Conservation (phyloP, 257 asterid genomes). For the Nicotiana knightiana region DNA sequence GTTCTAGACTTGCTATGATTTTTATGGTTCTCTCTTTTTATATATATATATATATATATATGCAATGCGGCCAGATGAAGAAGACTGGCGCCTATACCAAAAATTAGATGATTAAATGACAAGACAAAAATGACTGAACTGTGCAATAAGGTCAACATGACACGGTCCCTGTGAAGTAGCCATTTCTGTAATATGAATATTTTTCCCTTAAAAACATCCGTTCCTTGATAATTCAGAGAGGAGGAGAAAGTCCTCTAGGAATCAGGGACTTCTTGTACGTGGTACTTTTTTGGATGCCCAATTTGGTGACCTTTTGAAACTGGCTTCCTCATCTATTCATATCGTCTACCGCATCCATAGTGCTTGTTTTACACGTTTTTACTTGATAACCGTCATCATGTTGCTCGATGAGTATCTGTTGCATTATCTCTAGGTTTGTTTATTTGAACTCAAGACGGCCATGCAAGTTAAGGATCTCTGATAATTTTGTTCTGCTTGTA, state of each 20-base stretch:
- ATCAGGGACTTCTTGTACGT: background rate
- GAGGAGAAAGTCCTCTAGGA: background rate
- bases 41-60: background rate
- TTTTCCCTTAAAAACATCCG: background rate
- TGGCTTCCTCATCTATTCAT: background rate
- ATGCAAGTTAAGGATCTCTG: background rate
- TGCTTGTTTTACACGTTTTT: background rate
- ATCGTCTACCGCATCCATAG: background rate
- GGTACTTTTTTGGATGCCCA: background rate
- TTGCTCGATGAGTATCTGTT: too few relatives aligned
- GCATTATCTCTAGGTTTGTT: background rate
- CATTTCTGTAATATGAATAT: background rate
- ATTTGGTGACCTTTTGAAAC: background rate
- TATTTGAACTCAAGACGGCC: background rate
- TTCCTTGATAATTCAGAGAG: background rate
- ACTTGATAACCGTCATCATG: too few relatives aligned
- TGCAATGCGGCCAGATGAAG: background rate
- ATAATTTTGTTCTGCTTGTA: background rate
- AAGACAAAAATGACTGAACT: background rate
- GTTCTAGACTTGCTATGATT: slow-evolving; percentile 1
- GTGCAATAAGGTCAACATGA: background rate
- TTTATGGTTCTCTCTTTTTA: background rate
- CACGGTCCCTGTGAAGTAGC: background rate
- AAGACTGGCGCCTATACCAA: background rate
- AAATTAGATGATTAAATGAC: background rate